These are phyloP conservation scores for Rhinocladiella similis DNA, from an alignment of 2,329 filamentous ascomycete genomes.

Conservation along the genomic window DNA sequence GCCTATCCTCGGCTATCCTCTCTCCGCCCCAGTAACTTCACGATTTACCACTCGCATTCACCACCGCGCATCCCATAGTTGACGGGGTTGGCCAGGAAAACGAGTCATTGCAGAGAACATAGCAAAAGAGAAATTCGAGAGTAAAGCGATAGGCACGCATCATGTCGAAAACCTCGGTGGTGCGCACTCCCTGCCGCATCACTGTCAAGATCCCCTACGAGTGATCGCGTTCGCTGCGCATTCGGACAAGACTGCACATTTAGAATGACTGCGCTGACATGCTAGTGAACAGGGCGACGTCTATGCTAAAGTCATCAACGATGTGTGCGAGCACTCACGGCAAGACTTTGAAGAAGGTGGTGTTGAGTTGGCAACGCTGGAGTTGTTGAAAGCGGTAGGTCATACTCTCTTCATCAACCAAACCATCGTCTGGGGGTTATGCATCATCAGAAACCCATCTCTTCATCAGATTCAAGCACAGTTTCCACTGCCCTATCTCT, in stretches of 20 bases:
- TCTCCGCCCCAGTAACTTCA: too few relatives aligned
- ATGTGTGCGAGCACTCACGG: constrained; percentile 85
- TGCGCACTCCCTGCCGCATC: constrained; percentile 10
- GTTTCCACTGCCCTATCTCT: background rate
- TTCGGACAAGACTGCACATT: background rate
- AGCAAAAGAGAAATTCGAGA: background rate
- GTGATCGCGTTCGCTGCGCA: background rate
- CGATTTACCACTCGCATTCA: background rate
- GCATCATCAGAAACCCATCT: constrained; percentile 4
- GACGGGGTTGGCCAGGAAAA: too few relatives aligned
- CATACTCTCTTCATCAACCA: background rate
- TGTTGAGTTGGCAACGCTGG: constrained; percentile 80
- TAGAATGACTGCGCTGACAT: constrained; percentile 6
- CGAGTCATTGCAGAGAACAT: background rate
- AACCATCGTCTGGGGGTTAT: constrained; percentile 8
- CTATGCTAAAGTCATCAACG: constrained; percentile 88
- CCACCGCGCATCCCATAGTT: background rate
- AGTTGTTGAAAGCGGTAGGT: constrained; percentile 85
- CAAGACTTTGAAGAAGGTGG: constrained; percentile 97
- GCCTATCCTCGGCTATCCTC: background rate
- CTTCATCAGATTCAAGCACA: background rate
- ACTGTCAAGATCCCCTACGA: background rate
- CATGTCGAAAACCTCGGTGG: constrained; percentile 29
- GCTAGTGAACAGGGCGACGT: constrained; percentile 62
- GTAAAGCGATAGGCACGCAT: background rate